These are phyloP conservation scores for Fusarium pseudoanthophilum DNA, from an alignment of 2,329 filamentous ascomycete species.

Conservation along the genomic window DNA sequence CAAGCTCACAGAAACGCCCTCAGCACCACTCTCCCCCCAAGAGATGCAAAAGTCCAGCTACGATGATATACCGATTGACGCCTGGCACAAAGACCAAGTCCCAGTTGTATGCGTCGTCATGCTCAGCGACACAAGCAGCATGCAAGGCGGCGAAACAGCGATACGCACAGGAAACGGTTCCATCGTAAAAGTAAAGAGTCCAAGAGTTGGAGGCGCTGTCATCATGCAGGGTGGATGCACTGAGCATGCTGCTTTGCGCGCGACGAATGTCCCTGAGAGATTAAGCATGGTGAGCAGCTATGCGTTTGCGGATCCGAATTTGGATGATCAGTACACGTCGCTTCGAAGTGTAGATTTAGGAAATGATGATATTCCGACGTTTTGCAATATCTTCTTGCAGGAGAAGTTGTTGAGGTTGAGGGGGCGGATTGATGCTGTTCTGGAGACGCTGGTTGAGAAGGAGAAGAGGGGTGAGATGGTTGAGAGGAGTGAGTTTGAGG, in stretches of 20 bases:
- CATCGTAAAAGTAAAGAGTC: not conserved
- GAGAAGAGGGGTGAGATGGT: not conserved
- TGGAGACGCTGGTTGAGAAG: not conserved
- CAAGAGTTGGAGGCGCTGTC: not conserved
- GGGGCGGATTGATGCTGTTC: not conserved
- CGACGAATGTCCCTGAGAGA: not conserved
- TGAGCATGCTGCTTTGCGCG: not conserved
- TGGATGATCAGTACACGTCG: slow-evolving; percentile 3
- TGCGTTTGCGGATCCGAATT: not conserved
- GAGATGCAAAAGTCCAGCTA: not conserved
- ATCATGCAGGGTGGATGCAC: slow-evolving; percentile 6
- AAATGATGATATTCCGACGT: not conserved
- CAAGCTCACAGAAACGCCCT: not conserved
- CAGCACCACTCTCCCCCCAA: not conserved
- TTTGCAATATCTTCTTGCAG: not conserved
- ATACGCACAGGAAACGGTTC: slow-evolving; percentile 1
- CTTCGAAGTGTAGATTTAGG: not conserved
- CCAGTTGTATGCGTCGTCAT: slow-evolving; percentile 28
- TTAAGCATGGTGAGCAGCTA: slow-evolving; percentile 1
- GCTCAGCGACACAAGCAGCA: slow-evolving; percentile 27
- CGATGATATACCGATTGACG: slow-evolving; percentile 9
- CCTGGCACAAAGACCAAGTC: slow-evolving; percentile 27
- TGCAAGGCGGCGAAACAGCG: slow-evolving; percentile 30
- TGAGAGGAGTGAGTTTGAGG: not conserved
- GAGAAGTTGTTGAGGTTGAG: not conserved